Percentiles rank a stretch among this genome's conserved stretches.
These are phyloP conservation scores for Dictyostelium capitatum DNA, from an alignment of 78 protist species.

Conservation along the genomic window DNA sequence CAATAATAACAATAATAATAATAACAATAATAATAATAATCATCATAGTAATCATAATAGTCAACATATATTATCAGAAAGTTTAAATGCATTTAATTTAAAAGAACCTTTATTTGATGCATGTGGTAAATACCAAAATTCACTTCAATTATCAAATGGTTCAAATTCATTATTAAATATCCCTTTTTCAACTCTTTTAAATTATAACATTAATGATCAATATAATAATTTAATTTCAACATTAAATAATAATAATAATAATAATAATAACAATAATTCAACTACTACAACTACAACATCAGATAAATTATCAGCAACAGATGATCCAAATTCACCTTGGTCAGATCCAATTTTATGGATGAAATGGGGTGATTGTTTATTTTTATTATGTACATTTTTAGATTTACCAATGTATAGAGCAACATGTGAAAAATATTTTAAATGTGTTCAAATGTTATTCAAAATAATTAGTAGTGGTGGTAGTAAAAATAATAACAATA, in stretches of 20 bases:
- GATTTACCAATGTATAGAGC: slow-evolving; percentile 78
- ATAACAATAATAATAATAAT: not conserved
- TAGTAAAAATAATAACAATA: not conserved
- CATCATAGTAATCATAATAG: not conserved
- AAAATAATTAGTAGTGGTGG: not conserved
- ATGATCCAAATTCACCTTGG: slow-evolving; percentile 55
- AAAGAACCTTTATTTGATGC: slow-evolving; percentile 76
- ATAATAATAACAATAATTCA: not conserved
- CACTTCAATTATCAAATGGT: slow-evolving; percentile 61
- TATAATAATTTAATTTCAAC: not conserved
- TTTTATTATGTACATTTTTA: slow-evolving; percentile 44
- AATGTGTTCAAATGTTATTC: slow-evolving; percentile 17
- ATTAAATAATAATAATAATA: not conserved
- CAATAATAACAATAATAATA: slow-evolving; percentile 1
- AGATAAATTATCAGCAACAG: slow-evolving; percentile 13
- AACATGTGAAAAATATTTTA: slow-evolving; percentile 69
- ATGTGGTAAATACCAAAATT: slow-evolving; percentile 59
- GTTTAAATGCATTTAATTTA: slow-evolving; percentile 3
- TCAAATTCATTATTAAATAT: not conserved
- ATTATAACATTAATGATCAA: slow-evolving; percentile 25
- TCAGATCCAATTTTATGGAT: slow-evolving; percentile 66
- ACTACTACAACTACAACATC: slow-evolving; percentile 7
- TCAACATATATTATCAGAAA: slow-evolving; percentile 29
- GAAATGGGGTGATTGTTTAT: slow-evolving; percentile 77
- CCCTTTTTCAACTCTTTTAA: slow-evolving; percentile 26